phyloP scores from a whole-genome alignment of 768 basidiomycete genomes.

The Pleurotus pulmonarius region DNA sequence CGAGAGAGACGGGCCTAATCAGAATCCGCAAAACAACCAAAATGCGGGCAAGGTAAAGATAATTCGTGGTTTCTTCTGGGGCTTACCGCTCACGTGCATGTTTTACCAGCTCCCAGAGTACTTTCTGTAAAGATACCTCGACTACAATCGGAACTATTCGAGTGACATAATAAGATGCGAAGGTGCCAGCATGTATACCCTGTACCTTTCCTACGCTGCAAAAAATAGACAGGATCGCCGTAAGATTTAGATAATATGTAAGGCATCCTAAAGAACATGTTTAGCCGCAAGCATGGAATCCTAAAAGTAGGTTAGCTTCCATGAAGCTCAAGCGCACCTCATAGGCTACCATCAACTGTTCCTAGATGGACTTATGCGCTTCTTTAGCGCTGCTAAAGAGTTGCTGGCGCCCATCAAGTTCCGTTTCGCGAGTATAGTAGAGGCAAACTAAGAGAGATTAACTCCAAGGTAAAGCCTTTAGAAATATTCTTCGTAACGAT shows the following conservation, averaged over 20 bases:
- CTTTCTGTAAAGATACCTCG: conserved; percentile 44
- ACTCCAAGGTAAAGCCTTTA: not conserved
- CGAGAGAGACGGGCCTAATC: conserved; percentile 83
- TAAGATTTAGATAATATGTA: no score
- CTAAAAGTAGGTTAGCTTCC: conserved; percentile 1
- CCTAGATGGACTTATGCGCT: not conserved
- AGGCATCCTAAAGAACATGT: no score
- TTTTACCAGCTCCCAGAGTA: conserved; percentile 70
- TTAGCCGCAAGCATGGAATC: no score
- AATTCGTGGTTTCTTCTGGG: conserved; percentile 10
- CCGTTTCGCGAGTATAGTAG: not conserved
- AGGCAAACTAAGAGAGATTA: not conserved
- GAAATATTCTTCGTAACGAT: not conserved
- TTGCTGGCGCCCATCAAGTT: not conserved
- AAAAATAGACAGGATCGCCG: no score
- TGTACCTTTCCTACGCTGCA: not conserved
- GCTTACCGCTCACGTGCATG: not conserved
- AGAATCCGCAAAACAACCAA: conserved; percentile 71
- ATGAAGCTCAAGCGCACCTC: not conserved
- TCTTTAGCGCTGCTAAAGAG: not conserved
- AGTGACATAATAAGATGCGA: not conserved
- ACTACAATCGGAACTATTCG: not conserved
- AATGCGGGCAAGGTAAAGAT: conserved; percentile 65
- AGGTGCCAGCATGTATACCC: not conserved
- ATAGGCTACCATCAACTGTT: conserved; percentile 4